Conservation (phyloP, 1,139 yeast species). For the Debaryomyces nepalensis region DNA sequence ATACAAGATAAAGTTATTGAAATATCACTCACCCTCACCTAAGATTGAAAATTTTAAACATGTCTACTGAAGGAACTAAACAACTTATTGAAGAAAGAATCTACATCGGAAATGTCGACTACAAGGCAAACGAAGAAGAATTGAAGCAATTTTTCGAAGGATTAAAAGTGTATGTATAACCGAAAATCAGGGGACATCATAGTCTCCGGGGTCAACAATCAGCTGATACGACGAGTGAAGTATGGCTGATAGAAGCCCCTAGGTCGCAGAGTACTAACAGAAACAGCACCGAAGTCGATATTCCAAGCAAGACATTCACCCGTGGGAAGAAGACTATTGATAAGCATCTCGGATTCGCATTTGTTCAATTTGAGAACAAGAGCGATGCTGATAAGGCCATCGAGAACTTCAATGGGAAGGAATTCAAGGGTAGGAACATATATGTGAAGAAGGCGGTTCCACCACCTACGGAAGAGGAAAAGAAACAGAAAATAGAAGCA, state of each 20-base stretch:
- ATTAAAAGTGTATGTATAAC: constrained; percentile 38
- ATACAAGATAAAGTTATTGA: constrained; percentile 9
- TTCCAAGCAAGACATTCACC: constrained; percentile 43
- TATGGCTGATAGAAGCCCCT: too few relatives aligned
- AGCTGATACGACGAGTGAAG: too few relatives aligned
- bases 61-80: constrained; percentile 26
- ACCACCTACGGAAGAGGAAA: constrained; percentile 56
- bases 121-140: constrained; percentile 56
- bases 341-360: constrained; percentile 57
- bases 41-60: constrained; percentile 14
- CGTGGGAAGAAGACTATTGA: constrained; percentile 38
- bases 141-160: constrained; percentile 47
- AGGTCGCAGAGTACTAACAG: constrained; percentile 17
- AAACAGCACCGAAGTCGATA: constrained; percentile 39
- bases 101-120: constrained; percentile 58
- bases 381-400: constrained; percentile 55
- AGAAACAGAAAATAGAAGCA: constrained; percentile 42
- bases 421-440: constrained; percentile 51
- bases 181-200: background rate
- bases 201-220: background rate
- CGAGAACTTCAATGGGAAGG: constrained; percentile 46
- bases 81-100: constrained; percentile 45
- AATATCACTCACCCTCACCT: constrained; percentile 7
- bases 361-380: constrained; percentile 54
- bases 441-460: constrained; percentile 56